Evolutionary conservation across 176 grass and related monocot species (phyloP).

Genomic region (Raddia guianensis): DNA sequence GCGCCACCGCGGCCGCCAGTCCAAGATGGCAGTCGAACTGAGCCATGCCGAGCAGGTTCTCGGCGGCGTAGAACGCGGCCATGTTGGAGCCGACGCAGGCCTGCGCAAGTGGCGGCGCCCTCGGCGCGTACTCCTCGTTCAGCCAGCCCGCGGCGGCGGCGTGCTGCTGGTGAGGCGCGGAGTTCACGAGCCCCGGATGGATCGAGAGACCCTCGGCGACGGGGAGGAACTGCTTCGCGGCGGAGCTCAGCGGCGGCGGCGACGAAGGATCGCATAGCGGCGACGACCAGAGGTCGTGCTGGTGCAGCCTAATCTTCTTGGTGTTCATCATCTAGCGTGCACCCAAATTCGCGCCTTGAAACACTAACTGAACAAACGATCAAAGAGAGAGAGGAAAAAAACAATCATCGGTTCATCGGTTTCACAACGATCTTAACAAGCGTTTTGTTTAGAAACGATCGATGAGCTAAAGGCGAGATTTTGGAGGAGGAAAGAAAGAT

Average conservation of each 20-base stretch:
- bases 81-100: constrained; percentile 48
- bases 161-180: constrained; percentile 29
- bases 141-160: not conserved
- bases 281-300: constrained; percentile 39
- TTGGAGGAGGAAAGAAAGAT: constrained; percentile 34
- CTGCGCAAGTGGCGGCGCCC: constrained; percentile 10
- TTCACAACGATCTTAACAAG: not conserved
- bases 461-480: not conserved
- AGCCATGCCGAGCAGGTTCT: constrained; percentile 47
- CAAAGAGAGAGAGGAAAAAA: not conserved
- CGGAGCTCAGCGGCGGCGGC: constrained; percentile 27
- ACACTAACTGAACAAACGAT: constrained; percentile 20
- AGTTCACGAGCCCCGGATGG: constrained; percentile 25
- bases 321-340: constrained; percentile 61
- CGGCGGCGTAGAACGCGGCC: constrained; percentile 58
- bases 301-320: constrained; percentile 58
- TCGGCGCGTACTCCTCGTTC: constrained; percentile 26
- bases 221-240: constrained; percentile 10
- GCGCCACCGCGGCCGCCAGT: not conserved
- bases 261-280: constrained; percentile 43
- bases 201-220: constrained; percentile 2
- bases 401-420: not conserved
- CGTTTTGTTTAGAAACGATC: not conserved
- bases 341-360: not conserved
- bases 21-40: constrained; percentile 32